Base-by-base conservation (phyloP, 2,329 filamentous ascomycete species). In the Neonectria coccinea region DNA sequence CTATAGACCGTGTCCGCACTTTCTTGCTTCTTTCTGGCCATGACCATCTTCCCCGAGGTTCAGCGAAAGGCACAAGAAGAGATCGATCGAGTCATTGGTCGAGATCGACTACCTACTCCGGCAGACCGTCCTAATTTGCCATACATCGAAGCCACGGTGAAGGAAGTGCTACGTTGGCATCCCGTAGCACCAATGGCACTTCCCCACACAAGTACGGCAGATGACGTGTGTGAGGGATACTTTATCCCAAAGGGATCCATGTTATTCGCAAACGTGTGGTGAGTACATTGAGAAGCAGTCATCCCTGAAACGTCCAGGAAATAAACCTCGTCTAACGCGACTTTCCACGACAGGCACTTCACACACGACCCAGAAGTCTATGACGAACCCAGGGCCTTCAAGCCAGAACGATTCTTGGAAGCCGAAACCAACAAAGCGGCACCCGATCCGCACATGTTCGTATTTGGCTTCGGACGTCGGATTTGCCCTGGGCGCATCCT, bases 401-500 rank as follows among this genome's bases (percentile, higher is more conserved):
- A 68, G 0, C 69, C 69, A 1, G 69, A 68, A 6, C 50, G 69
- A 7, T 71, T 70, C 41, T 20, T 72, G 5, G 42, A 57, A 41
- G 47, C 33, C 1, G 14, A 79, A 2, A 42, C 54, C 6, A 65
- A 65, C 1, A 39, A 67, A 6, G 64, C 73, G 0, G 69, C 68
- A 22, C 74, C 72, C 1, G 75, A 79, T 22, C 78, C 79, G 3
- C 48, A 31, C 0, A 45, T 22, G 2, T 70, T 73, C 18, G 71
- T 70, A 3, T 80, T 78, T 53, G 78, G 77, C 0, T 80, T 75
- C 39, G 78, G 78, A 4, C 75, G 79, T 0, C 73, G 78, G 3
- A 67, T 77, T 16, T 80, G 77, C 33, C 74, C 78, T 0, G 78
- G 78, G 0, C 67, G 72, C 2, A 64, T 73, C 10, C 62, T 80